A percentile compares a stretch with the other conserved stretches of the same genome.
Evolutionary conservation across 75 land plant species (phyloP).

Genomic region (Isoetes taiwanensis): DNA sequence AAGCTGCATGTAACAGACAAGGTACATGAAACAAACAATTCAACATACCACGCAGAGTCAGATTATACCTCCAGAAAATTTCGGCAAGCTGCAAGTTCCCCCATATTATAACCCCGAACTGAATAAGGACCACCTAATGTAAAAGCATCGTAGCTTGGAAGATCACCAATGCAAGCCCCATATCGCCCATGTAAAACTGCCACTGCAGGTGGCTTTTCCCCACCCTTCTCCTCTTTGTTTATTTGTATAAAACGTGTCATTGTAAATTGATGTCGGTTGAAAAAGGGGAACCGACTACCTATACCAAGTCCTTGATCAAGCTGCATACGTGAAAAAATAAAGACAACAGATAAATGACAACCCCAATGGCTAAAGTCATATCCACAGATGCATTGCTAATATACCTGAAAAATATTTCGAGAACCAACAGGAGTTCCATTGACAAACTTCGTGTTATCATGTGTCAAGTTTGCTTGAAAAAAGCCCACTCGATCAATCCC

Average conservation of each 20-base stretch:
- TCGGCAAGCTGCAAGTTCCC: slow-evolving; percentile 84
- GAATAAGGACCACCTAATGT: slow-evolving; percentile 96
- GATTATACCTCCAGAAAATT: slow-evolving; percentile 80
- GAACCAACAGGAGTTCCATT: slow-evolving; percentile 92
- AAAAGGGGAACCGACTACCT: slow-evolving; percentile 88
- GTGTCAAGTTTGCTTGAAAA: slow-evolving; percentile 81
- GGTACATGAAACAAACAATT: neutral
- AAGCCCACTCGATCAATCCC: slow-evolving; percentile 83
- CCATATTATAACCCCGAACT: slow-evolving; percentile 96
- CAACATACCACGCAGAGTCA: too few species aligned
- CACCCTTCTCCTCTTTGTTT: slow-evolving; percentile 55
- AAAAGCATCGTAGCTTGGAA: slow-evolving; percentile 96
- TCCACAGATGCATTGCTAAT: neutral
- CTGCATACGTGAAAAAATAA: slow-evolving; percentile 24
- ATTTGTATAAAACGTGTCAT: slow-evolving; percentile 70
- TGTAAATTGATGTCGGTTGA: slow-evolving; percentile 88
- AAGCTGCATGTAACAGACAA: slow-evolving; percentile 25
- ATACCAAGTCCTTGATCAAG: slow-evolving; percentile 88
- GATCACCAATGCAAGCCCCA: slow-evolving; percentile 95
- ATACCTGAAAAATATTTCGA: slow-evolving; percentile 85
- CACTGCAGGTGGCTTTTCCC: slow-evolving; percentile 70
- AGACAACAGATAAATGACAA: neutral
- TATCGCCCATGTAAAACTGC: slow-evolving; percentile 84
- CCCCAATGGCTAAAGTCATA: neutral
- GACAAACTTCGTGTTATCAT: slow-evolving; percentile 77